Conservation (phyloP, 2,329 filamentous ascomycete genomes). For the Amauroascus niger region DNA sequence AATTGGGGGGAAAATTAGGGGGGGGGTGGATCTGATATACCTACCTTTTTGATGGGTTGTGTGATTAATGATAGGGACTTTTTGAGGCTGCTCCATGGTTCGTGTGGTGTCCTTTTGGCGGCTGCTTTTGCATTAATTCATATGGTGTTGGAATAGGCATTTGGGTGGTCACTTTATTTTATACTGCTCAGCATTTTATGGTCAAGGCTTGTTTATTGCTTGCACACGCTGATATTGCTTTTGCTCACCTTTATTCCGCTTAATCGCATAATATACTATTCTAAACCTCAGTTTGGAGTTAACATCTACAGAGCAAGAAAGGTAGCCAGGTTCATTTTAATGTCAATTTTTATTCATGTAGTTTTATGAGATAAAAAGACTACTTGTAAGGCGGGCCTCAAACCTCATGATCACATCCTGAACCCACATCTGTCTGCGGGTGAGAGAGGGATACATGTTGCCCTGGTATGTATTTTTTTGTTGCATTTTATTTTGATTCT, state of each 20-base stretch:
- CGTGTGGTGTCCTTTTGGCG: neutral
- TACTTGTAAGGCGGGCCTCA: neutral
- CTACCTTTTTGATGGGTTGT: too few relatives aligned
- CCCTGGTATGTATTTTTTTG: neutral
- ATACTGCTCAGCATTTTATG: constrained; percentile 3
- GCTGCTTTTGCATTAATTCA: neutral
- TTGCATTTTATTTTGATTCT: neutral
- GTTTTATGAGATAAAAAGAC: neutral
- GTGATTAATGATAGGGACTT: too few relatives aligned
- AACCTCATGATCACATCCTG: neutral
- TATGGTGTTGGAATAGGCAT: neutral
- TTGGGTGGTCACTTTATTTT: neutral
- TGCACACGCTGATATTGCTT: too few relatives aligned
- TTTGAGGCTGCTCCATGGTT: neutral
- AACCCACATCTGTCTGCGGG: neutral
- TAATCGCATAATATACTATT: neutral
- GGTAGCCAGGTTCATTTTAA: neutral
- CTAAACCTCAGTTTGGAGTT: neutral
- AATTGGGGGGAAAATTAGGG: too few relatives aligned
- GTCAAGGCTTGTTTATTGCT: neutral
- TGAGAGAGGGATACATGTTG: neutral
- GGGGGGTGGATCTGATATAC: too few relatives aligned
- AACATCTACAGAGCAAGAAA: neutral
- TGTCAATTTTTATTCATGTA: neutral
- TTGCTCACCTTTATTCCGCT: neutral